Evolutionary conservation across 345 rosid genomes (phyloP).

Genomic region (Aethionema arabicum): DNA sequence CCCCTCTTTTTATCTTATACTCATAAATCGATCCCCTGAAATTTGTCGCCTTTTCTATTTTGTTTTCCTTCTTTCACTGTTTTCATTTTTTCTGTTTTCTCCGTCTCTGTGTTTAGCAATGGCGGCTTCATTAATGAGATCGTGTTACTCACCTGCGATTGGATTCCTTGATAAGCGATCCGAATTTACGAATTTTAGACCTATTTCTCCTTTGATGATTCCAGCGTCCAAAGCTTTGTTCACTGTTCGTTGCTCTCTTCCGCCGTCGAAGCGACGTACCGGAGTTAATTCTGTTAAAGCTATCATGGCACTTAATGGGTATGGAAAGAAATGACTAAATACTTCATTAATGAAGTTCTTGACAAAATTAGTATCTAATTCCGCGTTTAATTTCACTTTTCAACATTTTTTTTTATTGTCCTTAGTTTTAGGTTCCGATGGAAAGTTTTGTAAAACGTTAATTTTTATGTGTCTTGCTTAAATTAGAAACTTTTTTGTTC

Average conservation of each 20-base stretch:
- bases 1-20: not conserved
- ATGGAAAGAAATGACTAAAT: not conserved
- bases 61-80: constrained; percentile 5
- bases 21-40: too few species aligned
- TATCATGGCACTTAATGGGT: constrained; percentile 51
- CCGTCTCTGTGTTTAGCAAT: constrained; percentile 37
- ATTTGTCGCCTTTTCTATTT: not conserved
- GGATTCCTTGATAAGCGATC: constrained; percentile 29
- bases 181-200: constrained; percentile 21
- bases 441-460: not conserved
- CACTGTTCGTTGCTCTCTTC: constrained; percentile 33
- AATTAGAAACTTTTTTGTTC: constrained; percentile 12
- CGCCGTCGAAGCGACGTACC: constrained; percentile 38
- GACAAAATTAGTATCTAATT: constrained; percentile 7
- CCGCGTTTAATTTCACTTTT: not conserved
- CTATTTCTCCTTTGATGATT: constrained; percentile 26
- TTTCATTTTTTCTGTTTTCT: constrained; percentile 24
- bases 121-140: constrained; percentile 53
- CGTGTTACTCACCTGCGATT: constrained; percentile 38
- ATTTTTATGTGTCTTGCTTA: not conserved
- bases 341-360: constrained; percentile 13
- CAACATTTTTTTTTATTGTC: not conserved
- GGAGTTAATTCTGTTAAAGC: constrained; percentile 40
- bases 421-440: not conserved
- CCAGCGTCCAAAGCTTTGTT: constrained; percentile 20